phyloP scores from a whole-genome alignment of 1,284 basidiomycete species.

The Rhodotorula sp. region DNA sequence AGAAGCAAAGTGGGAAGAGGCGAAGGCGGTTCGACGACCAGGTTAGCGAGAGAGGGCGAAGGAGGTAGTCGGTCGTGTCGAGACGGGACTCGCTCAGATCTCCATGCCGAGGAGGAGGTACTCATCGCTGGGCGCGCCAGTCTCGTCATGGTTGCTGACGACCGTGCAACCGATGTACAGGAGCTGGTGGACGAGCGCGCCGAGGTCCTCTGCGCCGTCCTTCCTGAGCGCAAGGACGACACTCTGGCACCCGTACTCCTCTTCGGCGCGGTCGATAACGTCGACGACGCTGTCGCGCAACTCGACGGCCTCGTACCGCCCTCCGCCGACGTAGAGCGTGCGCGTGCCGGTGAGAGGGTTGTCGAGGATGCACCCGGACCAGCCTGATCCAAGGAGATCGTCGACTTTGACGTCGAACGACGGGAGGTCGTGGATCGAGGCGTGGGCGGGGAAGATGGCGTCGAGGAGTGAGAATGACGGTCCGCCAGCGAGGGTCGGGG shows the following conservation, averaged over 20 bases:
- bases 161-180: slow-evolving; percentile 39
- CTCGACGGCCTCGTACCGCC: slow-evolving; percentile 24
- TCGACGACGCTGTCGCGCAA: slow-evolving; percentile 34
- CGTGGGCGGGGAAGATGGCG: slow-evolving; percentile 28
- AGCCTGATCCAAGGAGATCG: slow-evolving; percentile 28
- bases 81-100: not conserved
- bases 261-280: slow-evolving; percentile 37
- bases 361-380: slow-evolving; percentile 35
- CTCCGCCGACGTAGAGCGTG: slow-evolving; percentile 35
- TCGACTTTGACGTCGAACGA: slow-evolving; percentile 17
- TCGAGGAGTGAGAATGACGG: slow-evolving; percentile 18
- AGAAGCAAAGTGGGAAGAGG: no score
- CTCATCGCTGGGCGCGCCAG: slow-evolving; percentile 3
- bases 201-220: slow-evolving; percentile 17
- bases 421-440: slow-evolving; percentile 31
- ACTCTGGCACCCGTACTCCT: slow-evolving; percentile 30
- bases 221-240: slow-evolving; percentile 38
- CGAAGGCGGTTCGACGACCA: no score
- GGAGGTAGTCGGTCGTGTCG: no score
- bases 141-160: slow-evolving; percentile 6
- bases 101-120: slow-evolving; percentile 15
- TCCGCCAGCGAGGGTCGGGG: not conserved
- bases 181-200: slow-evolving; percentile 33
- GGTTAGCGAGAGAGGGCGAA: no score
- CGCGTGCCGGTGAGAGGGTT: slow-evolving; percentile 22